phyloP scores from a whole-genome alignment of 108 stramenopile species.

The Cylindrotheca closterium region DNA sequence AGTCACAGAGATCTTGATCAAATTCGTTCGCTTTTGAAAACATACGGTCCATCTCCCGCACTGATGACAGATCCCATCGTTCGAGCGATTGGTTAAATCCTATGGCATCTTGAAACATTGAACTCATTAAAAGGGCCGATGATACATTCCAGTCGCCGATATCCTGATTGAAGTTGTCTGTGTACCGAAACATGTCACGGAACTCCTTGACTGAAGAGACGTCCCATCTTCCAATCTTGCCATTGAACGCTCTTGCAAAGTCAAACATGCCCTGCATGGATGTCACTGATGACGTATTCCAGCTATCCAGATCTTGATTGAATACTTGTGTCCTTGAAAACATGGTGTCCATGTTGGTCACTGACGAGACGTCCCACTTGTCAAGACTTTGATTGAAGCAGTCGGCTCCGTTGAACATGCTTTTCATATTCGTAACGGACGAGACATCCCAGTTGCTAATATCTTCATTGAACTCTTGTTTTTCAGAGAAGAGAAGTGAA shows the following conservation, averaged over 20 bases:
- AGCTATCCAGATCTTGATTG: not conserved
- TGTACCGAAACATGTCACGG: not conserved
- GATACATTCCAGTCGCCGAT: conserved; percentile 10
- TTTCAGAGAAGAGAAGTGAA: too few relatives aligned
- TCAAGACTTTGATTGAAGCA: conserved; percentile 31
- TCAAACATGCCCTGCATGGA: conserved; percentile 28
- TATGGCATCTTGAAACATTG: conserved; percentile 12
- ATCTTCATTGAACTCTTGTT: conserved; percentile 20
- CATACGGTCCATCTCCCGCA: conserved; percentile 12
- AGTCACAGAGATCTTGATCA: conserved; percentile 4
- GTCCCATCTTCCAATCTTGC: not conserved
- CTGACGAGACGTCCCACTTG: conserved; percentile 24
- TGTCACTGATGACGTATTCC: conserved; percentile 27
- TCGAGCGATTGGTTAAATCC: conserved; percentile 16
- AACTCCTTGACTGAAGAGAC: not conserved
- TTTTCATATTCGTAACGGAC: conserved; percentile 21
- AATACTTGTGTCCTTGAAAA: not conserved
- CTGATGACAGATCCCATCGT: conserved; percentile 10
- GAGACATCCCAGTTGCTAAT: conserved; percentile 36
- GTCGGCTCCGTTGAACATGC: conserved; percentile 23
- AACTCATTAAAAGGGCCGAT: not conserved
- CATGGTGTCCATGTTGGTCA: conserved; percentile 14
- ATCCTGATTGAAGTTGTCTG: not conserved
- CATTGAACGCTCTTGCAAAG: conserved; percentile 21
- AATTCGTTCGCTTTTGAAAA: conserved; percentile 4